Base-by-base conservation (phyloP, 2,329 filamentous ascomycete genomes). In the Capronia epimyces region DNA sequence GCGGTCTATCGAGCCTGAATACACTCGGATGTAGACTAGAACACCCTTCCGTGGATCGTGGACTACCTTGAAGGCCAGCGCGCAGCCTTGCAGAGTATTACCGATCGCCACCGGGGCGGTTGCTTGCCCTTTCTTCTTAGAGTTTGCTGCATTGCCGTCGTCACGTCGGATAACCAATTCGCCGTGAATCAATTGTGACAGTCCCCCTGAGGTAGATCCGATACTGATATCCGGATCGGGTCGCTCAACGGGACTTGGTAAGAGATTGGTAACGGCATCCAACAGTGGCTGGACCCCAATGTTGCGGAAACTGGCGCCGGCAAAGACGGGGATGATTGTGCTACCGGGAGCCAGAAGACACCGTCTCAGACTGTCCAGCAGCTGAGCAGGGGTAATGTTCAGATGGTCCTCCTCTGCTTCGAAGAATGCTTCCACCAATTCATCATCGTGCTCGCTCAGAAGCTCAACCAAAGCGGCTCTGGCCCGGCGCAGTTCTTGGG, bases 221-320 rank as follows among this genome's bases (percentile, higher is more conserved):
- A 90, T 72, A 45, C 80, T 86, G 45, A 96, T 80, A 60, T 89
- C 83, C 0, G 89, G 79, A 62, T 91, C 86, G 7, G 88, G 86
- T 15, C 87, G 78, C 64, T 96, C 89, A 1, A 77, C 71, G 0
- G 93, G 93, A 57, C 82, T 87, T 0, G 93, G 93, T 2, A 97
- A 75, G 40, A 96, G 84, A 63, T 96, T 87, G 7, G 89, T 81
- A 10, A 97, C 82, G 31, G 88, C 88, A 66, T 97, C 89, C 46
- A 97, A 78, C 18, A 98, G 75, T 22, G 90, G 89, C 66, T 96
- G 89, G 3, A 97, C 89, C 6, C 93, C 93, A 55, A 97, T 88
- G 59, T 97, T 95, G 36, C 86, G 82, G 68, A 97, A 89, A 67
- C 90, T 96, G 3, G 91, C 90, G 2, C 91, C 91, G 0, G 88